phyloP scores from a whole-genome alignment of 2,329 filamentous ascomycete species.

The Claviceps sp. region DNA sequence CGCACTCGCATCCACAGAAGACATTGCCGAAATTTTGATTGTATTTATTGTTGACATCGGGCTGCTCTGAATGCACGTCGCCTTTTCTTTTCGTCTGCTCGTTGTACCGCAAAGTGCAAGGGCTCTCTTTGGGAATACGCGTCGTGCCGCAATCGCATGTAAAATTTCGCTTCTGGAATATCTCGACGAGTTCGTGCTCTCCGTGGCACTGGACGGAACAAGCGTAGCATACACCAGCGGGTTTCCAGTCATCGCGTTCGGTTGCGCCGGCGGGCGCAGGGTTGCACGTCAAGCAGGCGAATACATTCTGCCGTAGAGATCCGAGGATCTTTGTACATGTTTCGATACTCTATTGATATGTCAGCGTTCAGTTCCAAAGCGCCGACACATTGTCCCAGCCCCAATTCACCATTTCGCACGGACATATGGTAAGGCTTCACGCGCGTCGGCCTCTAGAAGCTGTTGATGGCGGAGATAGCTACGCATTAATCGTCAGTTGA shows the following conservation, averaged over 20 bases:
- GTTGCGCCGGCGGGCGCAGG: conserved; percentile 53
- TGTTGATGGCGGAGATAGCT: conserved; percentile 85
- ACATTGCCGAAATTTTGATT: conserved; percentile 90
- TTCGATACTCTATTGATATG: conserved; percentile 61
- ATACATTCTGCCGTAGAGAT: conserved; percentile 73
- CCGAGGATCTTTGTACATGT: conserved; percentile 86
- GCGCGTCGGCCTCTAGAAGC: conserved; percentile 83
- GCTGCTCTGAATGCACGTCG: conserved; percentile 60
- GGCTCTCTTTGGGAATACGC: conserved; percentile 53
- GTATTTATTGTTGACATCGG: conserved; percentile 67
- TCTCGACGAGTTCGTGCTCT: conserved; percentile 85
- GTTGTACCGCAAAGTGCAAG: conserved; percentile 66
- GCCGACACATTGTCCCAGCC: neutral
- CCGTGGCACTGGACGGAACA: conserved; percentile 96
- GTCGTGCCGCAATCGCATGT: conserved; percentile 92
- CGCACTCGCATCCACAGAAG: conserved; percentile 80
- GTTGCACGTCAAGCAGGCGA: conserved; percentile 88
- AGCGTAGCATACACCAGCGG: conserved; percentile 86
- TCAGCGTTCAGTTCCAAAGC: conserved; percentile 12
- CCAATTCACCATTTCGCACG: conserved; percentile 12
- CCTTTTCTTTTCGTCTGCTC: conserved; percentile 62
- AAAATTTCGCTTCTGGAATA: conserved; percentile 92
- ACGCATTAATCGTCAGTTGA: neutral
- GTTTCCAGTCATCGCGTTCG: conserved; percentile 36
- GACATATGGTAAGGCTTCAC: conserved; percentile 88